These are phyloP conservation scores for Raphanus sativus DNA, from an alignment of 345 rosid genomes.

Conservation along the genomic window DNA sequence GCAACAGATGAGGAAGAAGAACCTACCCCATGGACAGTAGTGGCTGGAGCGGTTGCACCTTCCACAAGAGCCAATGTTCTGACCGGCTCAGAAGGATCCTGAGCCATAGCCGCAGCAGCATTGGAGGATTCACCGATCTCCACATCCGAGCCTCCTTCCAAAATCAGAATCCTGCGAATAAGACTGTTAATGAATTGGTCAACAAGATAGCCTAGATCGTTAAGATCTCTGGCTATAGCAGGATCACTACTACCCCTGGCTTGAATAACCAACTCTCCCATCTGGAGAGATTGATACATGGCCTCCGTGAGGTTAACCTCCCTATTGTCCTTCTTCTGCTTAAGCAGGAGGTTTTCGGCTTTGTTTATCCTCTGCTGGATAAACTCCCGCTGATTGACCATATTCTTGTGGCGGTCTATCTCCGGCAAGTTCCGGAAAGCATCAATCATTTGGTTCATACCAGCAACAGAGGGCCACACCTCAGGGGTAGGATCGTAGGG, in stretches of 20 bases:
- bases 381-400: slow-evolving; percentile 37
- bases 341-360: background rate
- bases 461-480: background rate
- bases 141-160: background rate
- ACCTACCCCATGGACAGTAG: background rate
- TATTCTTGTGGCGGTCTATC: slow-evolving; percentile 36
- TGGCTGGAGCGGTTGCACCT: background rate
- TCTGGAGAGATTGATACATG: slow-evolving; percentile 31
- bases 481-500: background rate
- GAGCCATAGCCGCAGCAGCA: background rate
- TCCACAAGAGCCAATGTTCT: background rate
- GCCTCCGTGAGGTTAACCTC: slow-evolving; percentile 34
- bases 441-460: background rate
- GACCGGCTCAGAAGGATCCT: background rate
- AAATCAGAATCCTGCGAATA: background rate
- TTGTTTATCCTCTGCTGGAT: slow-evolving; percentile 27
- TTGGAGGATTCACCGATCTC: slow-evolving; percentile 19
- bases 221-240: slow-evolving; percentile 23
- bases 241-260: too few relatives aligned
- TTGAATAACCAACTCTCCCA: background rate
- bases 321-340: slow-evolving; percentile 17
- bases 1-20: background rate
- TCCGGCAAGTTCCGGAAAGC: background rate
- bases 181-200: slow-evolving; percentile 26
- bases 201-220: slow-evolving; percentile 29